phyloP scores from a whole-genome alignment of 139 green algal species.

The Desmodesmus armatus region DNA sequence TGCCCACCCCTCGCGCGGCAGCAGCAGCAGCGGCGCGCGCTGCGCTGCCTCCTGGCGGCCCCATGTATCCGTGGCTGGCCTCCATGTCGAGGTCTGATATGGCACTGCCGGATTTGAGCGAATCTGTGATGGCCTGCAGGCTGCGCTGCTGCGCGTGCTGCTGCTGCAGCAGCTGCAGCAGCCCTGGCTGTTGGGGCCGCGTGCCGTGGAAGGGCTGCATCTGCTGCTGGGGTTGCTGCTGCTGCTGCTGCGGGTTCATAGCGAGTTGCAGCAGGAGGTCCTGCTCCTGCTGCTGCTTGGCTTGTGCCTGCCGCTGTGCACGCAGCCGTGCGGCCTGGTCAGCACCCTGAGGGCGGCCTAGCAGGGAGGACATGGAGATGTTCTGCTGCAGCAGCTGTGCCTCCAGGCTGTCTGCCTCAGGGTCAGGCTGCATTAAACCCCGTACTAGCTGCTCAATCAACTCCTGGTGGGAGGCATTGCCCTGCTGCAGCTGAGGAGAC shows the following conservation, averaged over 20 bases:
- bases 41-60: not conserved
- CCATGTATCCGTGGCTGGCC: no score
- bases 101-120: no score
- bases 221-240: slow-evolving; percentile 2
- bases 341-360: no score
- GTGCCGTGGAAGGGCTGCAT: not conserved
- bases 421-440: no score
- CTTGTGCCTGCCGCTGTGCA: no score
- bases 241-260: slow-evolving; percentile 18
- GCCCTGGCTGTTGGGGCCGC: not conserved
- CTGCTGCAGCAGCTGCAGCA: slow-evolving; percentile 1
- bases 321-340: no score
- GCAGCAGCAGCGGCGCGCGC: slow-evolving; percentile 7
- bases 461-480: slow-evolving; percentile 2
- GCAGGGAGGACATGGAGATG: no score
- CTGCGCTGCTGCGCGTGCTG: not conserved
- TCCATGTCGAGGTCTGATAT: no score
- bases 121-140: no score
- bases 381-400: no score
- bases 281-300: not conserved
- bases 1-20: not conserved
- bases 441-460: slow-evolving; percentile 16
- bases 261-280: not conserved
- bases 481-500: not conserved
- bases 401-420: no score